phyloP scores from a whole-genome alignment of 2,329 filamentous ascomycete genomes.

The Kalmusia sp. region DNA sequence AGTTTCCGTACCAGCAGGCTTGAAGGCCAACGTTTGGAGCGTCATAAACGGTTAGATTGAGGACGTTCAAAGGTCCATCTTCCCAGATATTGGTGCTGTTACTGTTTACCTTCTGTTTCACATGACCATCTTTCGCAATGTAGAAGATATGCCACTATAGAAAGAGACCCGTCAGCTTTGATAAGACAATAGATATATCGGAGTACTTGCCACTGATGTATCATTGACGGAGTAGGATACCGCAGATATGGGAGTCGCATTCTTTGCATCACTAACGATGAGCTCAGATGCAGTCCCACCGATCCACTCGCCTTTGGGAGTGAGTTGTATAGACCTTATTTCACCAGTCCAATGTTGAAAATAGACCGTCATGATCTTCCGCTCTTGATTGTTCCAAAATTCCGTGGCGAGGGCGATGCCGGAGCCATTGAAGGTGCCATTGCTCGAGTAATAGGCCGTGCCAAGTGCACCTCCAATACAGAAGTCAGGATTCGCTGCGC shows the following conservation, averaged over 20 bases:
- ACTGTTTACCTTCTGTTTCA: slow-evolving; percentile 49
- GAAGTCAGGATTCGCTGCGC: slow-evolving; percentile 32
- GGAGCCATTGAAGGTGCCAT: slow-evolving; percentile 56
- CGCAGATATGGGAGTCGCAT: slow-evolving; percentile 51
- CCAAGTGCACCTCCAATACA: slow-evolving; percentile 50
- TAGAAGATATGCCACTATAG: slow-evolving; percentile 51
- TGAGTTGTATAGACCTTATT: slow-evolving; percentile 51
- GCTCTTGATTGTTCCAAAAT: slow-evolving; percentile 48
- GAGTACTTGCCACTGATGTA: slow-evolving; percentile 41
- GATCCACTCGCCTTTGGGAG: slow-evolving; percentile 44
- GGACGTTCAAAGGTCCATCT: slow-evolving; percentile 63
- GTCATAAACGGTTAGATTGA: slow-evolving; percentile 86
- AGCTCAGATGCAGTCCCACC: slow-evolving; percentile 49
- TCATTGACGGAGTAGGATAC: slow-evolving; percentile 49
- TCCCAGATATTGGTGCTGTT: slow-evolving; percentile 51
- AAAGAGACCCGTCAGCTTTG: not conserved
- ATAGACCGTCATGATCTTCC: slow-evolving; percentile 52
- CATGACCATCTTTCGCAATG: slow-evolving; percentile 47
- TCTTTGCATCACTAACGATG: slow-evolving; percentile 53
- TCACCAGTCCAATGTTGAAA: slow-evolving; percentile 54
- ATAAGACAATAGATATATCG: not conserved
- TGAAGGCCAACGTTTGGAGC: slow-evolving; percentile 88
- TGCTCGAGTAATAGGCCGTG: slow-evolving; percentile 45
- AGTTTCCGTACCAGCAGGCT: slow-evolving; percentile 78
- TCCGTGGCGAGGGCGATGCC: slow-evolving; percentile 55